Conservation (phyloP, 2,329 filamentous ascomycete genomes). For the Nigrograna mackinnonii region DNA sequence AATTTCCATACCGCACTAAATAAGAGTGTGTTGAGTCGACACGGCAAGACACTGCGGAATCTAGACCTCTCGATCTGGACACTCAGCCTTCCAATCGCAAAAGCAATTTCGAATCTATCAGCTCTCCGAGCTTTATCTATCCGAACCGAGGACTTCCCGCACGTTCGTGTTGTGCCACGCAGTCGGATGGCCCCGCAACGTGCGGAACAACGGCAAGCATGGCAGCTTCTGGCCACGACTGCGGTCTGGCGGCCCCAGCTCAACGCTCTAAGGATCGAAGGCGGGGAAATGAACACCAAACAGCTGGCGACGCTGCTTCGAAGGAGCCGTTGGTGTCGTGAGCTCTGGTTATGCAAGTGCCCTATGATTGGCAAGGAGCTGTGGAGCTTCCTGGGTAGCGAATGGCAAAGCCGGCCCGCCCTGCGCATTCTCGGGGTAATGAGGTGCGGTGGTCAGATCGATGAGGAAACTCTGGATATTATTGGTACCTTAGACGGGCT, state of each 20-base stretch:
- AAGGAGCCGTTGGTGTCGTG: conserved; percentile 14
- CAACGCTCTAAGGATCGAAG: conserved; percentile 22
- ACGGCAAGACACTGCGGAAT: conserved; percentile 25
- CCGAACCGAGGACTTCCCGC: conserved; percentile 22
- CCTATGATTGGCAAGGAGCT: conserved; percentile 15
- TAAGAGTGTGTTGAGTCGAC: conserved; percentile 24
- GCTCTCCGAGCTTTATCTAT: conserved; percentile 26
- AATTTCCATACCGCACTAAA: conserved; percentile 32
- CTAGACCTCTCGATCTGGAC: conserved; percentile 35
- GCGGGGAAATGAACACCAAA: conserved; percentile 16
- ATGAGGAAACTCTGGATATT: conserved; percentile 17
- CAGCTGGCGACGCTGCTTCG: conserved; percentile 22
- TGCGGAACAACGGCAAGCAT: conserved; percentile 18
- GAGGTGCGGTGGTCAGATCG: conserved; percentile 23
- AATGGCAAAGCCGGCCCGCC: conserved; percentile 16
- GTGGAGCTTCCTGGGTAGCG: conserved; percentile 21
- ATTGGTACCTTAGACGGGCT: conserved; percentile 19
- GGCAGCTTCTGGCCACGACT: conserved; percentile 15
- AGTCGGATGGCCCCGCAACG: conserved; percentile 11
- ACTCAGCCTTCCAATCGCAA: conserved; percentile 23
- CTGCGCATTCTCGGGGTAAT: conserved; percentile 22
- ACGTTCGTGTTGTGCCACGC: conserved; percentile 15
- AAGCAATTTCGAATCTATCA: conserved; percentile 19
- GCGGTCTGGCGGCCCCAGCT: conserved; percentile 20
- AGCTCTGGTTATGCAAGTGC: conserved; percentile 28